Evolutionary conservation across 2,329 filamentous ascomycete genomes (phyloP).

Genomic region (Ophiocordyceps robertsii): DNA sequence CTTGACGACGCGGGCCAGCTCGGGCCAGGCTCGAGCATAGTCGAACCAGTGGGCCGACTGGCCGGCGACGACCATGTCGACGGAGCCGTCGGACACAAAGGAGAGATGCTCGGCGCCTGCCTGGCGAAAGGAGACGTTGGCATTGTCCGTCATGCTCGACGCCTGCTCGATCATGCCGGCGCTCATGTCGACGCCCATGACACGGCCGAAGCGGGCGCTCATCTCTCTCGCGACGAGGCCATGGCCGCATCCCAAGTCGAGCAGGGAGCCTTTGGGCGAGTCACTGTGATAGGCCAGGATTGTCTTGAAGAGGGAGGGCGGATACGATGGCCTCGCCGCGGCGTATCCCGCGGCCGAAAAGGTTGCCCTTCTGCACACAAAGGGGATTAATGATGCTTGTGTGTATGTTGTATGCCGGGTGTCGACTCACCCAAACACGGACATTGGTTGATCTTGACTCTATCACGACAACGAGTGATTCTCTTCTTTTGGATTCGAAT

Average conservation of each 20-base stretch:
- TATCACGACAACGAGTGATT: neutral
- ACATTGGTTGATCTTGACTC: conserved; percentile 17
- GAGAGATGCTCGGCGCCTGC: conserved; percentile 39
- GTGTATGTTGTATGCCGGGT: too few relatives aligned
- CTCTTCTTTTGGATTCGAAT: too few relatives aligned
- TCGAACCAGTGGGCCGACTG: conserved; percentile 59
- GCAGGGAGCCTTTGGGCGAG: conserved; percentile 14
- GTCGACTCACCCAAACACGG: conserved; percentile 31
- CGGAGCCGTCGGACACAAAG: conserved; percentile 30
- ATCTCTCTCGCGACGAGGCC: conserved; percentile 42
- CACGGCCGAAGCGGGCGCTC: conserved; percentile 33
- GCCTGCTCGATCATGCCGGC: conserved; percentile 42
- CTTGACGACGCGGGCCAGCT: conserved; percentile 38
- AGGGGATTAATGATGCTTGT: neutral
- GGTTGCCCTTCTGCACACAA: conserved; percentile 31
- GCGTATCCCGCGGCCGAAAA: conserved; percentile 47
- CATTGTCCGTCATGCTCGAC: conserved; percentile 20
- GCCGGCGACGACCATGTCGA: conserved; percentile 37
- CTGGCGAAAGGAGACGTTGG: conserved; percentile 34
- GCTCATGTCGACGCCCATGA: conserved; percentile 44
- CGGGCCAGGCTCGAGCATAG: conserved; percentile 38
- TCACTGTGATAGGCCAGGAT: conserved; percentile 39
- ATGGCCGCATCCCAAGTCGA: conserved; percentile 54
- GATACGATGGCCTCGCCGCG: conserved; percentile 46
- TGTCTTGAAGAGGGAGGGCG: conserved; percentile 35